These are phyloP conservation scores for Megacollybia marginata DNA, from an alignment of 768 basidiomycete species.

Conservation along the genomic window DNA sequence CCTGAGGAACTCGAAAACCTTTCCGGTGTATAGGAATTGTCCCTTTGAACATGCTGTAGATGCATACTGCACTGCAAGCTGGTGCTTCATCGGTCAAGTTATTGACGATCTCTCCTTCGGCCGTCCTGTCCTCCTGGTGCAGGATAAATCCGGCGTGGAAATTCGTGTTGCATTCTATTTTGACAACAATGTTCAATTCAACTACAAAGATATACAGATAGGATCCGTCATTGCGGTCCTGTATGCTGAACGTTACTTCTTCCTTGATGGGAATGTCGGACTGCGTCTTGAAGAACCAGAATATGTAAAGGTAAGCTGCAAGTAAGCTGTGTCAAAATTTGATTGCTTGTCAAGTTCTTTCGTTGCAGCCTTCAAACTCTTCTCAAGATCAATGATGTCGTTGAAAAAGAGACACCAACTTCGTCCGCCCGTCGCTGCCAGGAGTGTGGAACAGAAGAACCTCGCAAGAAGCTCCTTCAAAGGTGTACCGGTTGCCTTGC, in stretches of 20 bases:
- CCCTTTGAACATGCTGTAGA: slow-evolving; percentile 2
- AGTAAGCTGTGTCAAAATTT: not conserved
- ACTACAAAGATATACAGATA: slow-evolving; percentile 2
- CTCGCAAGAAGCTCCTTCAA: slow-evolving; percentile 1
- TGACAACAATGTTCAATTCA: slow-evolving; percentile 2
- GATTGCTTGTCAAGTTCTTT: slow-evolving; percentile 3
- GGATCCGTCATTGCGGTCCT: slow-evolving; percentile 8
- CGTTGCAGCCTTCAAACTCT: slow-evolving; percentile 9
- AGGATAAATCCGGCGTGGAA: not conserved
- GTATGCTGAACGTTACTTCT: slow-evolving; percentile 7
- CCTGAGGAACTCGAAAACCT: slow-evolving; percentile 8
- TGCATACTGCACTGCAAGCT: slow-evolving; percentile 1
- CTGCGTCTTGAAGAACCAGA: slow-evolving; percentile 7
- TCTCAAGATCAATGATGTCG: slow-evolving; percentile 9
- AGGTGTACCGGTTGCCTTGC: slow-evolving; percentile 9
- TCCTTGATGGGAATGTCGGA: not conserved
- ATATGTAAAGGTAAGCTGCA: slow-evolving; percentile 8
- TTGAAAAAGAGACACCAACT: slow-evolving; percentile 6
- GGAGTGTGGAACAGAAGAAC: slow-evolving; percentile 8
- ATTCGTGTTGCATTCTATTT: slow-evolving; percentile 2
- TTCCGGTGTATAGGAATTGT: slow-evolving; percentile 7
- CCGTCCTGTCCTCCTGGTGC: too few relatives aligned
- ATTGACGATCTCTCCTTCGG: not conserved
- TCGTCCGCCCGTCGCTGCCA: slow-evolving; percentile 4
- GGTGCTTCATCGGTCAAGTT: slow-evolving; percentile 10